Evolutionary conservation across 371 early-diverging fungal genomes (phyloP).

Genomic region (Choanephora cucurbitarum): DNA sequence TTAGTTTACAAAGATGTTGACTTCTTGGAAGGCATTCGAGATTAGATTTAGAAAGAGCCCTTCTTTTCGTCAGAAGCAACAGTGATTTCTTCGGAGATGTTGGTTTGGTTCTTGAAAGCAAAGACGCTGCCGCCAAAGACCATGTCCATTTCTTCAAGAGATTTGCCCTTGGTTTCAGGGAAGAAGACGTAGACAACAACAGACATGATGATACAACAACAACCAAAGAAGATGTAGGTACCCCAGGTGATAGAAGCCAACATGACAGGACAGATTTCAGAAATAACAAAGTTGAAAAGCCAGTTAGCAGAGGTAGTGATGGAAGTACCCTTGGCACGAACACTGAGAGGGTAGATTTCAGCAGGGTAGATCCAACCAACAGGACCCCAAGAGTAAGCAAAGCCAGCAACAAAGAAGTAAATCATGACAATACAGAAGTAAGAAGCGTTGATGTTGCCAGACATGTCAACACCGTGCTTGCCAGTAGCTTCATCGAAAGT

Average conservation of each 20-base stretch:
- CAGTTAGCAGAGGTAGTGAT: constrained; percentile 67
- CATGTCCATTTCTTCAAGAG: constrained; percentile 58
- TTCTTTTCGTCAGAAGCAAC: constrained; percentile 5
- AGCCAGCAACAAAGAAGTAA: constrained; percentile 43
- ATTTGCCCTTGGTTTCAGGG: constrained; percentile 56
- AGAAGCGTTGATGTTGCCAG: constrained; percentile 32
- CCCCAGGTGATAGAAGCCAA: constrained; percentile 40
- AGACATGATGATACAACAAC: constrained; percentile 41
- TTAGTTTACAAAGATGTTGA: background rate
- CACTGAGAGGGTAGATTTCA: constrained; percentile 57
- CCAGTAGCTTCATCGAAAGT: constrained; percentile 9
- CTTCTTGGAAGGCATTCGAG: background rate
- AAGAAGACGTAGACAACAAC: constrained; percentile 35
- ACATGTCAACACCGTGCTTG: constrained; percentile 23
- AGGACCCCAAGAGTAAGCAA: constrained; percentile 51
- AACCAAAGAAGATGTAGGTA: constrained; percentile 59
- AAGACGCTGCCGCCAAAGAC: constrained; percentile 42
- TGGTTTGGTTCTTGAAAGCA: constrained; percentile 1
- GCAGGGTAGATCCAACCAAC: constrained; percentile 57
- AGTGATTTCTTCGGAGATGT: background rate
- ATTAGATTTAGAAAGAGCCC: constrained; percentile 1
- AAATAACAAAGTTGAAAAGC: constrained; percentile 49
- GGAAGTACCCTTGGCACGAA: constrained; percentile 46
- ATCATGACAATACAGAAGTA: constrained; percentile 46
- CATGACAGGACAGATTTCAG: constrained; percentile 42